phyloP scores from a whole-genome alignment of 768 basidiomycete species.

The Leccinum broughii region DNA sequence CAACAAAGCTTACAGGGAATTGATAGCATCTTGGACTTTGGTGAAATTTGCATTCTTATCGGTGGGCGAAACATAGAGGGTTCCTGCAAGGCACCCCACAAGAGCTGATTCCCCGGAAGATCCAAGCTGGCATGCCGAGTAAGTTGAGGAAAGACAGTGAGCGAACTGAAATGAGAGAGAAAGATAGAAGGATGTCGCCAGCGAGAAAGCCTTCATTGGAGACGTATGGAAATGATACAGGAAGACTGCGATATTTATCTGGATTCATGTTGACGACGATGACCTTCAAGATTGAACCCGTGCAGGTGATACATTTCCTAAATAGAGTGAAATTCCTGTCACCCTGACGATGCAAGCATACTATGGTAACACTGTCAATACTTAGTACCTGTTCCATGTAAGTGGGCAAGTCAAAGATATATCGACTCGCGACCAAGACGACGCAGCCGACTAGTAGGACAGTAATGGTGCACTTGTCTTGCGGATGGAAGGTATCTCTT shows the following conservation, averaged over 20 bases:
- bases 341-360: neutral
- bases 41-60: slow-evolving; percentile 48
- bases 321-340: neutral
- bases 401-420: neutral
- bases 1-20: slow-evolving; percentile 48
- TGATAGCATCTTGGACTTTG: slow-evolving; percentile 55
- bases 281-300: neutral
- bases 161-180: slow-evolving; percentile 2
- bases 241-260: neutral
- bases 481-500: neutral
- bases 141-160: slow-evolving; percentile 45
- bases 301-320: neutral
- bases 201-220: slow-evolving; percentile 10
- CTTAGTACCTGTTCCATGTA: neutral
- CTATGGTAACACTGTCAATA: neutral
- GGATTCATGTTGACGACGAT: neutral
- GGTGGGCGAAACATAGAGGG: slow-evolving; percentile 55
- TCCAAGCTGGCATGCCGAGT: slow-evolving; percentile 54
- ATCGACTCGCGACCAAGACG: too few species aligned
- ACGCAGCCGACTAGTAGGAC: neutral
- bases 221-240: neutral
- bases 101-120: slow-evolving; percentile 42
- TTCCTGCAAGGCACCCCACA: slow-evolving; percentile 54
- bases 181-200: slow-evolving; percentile 8
- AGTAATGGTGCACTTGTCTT: neutral